A percentile compares a stretch with the other conserved stretches of the same genome.
phyloP scores from a whole-genome alignment of 148 eudicot species.

The Silene conica region DNA sequence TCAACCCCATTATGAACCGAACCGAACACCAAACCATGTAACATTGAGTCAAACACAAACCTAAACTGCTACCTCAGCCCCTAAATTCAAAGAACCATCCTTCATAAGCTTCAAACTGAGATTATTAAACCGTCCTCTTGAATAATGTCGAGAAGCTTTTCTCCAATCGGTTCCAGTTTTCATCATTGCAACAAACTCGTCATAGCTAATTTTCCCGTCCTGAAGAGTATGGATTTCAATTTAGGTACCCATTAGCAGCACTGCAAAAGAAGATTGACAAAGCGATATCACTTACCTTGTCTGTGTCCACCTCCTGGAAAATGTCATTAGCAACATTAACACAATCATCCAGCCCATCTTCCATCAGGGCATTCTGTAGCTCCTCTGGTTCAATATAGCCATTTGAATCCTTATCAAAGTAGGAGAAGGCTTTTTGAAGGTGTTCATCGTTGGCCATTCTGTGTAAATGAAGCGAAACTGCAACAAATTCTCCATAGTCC shows the following conservation, averaged over 20 bases:
- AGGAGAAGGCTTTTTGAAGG: conserved; percentile 83
- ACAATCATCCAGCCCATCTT: conserved; percentile 70
- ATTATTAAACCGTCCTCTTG: conserved; percentile 89
- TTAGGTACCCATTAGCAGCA: too few relatives aligned
- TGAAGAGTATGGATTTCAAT: conserved; percentile 19
- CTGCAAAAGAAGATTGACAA: not conserved
- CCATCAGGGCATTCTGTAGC: conserved; percentile 78
- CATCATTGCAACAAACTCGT: conserved; percentile 94
- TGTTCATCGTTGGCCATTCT: conserved; percentile 92
- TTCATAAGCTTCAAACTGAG: conserved; percentile 80
- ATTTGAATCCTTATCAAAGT: conserved; percentile 78
- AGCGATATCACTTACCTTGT: conserved; percentile 50
- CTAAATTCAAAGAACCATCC: conserved; percentile 81
- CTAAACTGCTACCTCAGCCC: conserved; percentile 40
- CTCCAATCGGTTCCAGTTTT: conserved; percentile 97
- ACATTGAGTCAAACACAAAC: conserved; percentile 19
- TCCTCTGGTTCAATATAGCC: conserved; percentile 84
- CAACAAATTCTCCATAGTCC: conserved; percentile 85
- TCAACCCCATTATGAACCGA: too few relatives aligned
- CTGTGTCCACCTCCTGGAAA: conserved; percentile 89
- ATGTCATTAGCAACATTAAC: conserved; percentile 72
- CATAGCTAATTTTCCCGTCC: conserved; percentile 93
- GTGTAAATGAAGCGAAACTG: conserved; percentile 71
- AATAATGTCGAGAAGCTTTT: conserved; percentile 92
- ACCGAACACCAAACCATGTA: too few relatives aligned